These are phyloP conservation scores for Hibiscus tridactylites DNA, from an alignment of 345 rosid genomes.

Conservation along the genomic window DNA sequence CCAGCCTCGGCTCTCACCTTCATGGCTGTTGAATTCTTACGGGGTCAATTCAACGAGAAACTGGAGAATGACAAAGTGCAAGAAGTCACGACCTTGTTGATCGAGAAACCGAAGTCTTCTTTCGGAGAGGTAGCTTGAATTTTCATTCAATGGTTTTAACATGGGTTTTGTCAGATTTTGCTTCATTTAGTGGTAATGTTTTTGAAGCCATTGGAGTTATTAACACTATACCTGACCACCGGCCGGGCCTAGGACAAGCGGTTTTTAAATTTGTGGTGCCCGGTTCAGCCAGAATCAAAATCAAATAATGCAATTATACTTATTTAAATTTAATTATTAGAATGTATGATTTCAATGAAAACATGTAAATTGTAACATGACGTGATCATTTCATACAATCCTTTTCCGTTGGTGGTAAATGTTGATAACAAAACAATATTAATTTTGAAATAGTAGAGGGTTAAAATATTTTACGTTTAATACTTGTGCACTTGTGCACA, in stretches of 20 bases:
- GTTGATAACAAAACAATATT: too few species aligned
- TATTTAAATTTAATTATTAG: too few species aligned
- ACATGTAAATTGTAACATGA: too few species aligned
- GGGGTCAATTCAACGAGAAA: constrained; percentile 57
- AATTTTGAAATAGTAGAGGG: too few species aligned
- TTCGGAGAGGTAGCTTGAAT: constrained; percentile 32
- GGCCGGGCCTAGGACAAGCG: not conserved
- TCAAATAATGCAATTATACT: not conserved
- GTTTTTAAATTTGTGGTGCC: too few species aligned
- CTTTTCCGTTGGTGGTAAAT: too few species aligned
- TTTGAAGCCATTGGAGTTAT: not conserved
- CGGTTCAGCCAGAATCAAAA: not conserved
- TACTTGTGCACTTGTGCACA: too few species aligned
- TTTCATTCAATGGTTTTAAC: not conserved
- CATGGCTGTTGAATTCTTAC: constrained; percentile 93
- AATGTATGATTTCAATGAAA: too few species aligned
- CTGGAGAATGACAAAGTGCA: constrained; percentile 15
- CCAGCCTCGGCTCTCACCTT: constrained; percentile 94
- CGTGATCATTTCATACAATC: too few species aligned
- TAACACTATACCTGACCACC: not conserved
- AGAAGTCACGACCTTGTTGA: constrained; percentile 32
- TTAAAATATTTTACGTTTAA: too few species aligned
- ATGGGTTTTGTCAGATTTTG: not conserved
- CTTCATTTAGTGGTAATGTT: not conserved
- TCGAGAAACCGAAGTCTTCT: constrained; percentile 47